These are phyloP conservation scores for Xylariaceae sp. DNA, from an alignment of 2,329 filamentous ascomycete species.

Conservation along the genomic window DNA sequence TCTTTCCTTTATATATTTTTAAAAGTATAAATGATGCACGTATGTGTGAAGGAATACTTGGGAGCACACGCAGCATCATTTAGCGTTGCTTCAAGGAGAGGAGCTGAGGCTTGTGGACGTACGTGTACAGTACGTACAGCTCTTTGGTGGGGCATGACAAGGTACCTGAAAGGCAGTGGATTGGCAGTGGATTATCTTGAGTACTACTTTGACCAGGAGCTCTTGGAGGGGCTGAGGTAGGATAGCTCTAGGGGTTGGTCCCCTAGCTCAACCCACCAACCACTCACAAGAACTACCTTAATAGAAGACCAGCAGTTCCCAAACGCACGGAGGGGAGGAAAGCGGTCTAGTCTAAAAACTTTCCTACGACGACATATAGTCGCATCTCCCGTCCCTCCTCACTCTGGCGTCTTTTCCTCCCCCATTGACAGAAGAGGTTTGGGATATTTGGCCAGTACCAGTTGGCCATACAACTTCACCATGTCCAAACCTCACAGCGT, in stretches of 20 bases:
- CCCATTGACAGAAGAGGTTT: conserved; percentile 16
- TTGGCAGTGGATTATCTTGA: too few species aligned
- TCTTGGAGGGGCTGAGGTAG: not conserved
- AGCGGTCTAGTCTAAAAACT: conserved; percentile 35
- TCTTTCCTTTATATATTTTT: too few species aligned
- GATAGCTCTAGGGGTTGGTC: conserved; percentile 24
- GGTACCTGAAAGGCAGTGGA: too few species aligned
- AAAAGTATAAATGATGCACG: too few species aligned
- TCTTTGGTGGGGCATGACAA: too few species aligned
- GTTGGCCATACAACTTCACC: conserved; percentile 36
- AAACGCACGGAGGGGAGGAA: conserved; percentile 27
- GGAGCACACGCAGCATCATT: too few species aligned
- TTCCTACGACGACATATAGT: conserved; percentile 17
- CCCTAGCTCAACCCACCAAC: conserved; percentile 23
- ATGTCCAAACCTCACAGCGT: conserved; percentile 56
- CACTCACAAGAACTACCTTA: conserved; percentile 30
- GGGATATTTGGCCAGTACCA: conserved; percentile 23
- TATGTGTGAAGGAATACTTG: too few species aligned
- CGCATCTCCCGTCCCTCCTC: conserved; percentile 21
- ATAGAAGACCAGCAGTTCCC: conserved; percentile 19
- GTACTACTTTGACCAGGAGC: not conserved
- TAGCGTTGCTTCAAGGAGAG: too few species aligned
- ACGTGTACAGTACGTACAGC: too few species aligned
- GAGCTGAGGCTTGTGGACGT: too few species aligned
- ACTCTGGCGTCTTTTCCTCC: not conserved